Conservation (phyloP, 2,329 filamentous ascomycete genomes). For the Didymella arachidicola region DNA sequence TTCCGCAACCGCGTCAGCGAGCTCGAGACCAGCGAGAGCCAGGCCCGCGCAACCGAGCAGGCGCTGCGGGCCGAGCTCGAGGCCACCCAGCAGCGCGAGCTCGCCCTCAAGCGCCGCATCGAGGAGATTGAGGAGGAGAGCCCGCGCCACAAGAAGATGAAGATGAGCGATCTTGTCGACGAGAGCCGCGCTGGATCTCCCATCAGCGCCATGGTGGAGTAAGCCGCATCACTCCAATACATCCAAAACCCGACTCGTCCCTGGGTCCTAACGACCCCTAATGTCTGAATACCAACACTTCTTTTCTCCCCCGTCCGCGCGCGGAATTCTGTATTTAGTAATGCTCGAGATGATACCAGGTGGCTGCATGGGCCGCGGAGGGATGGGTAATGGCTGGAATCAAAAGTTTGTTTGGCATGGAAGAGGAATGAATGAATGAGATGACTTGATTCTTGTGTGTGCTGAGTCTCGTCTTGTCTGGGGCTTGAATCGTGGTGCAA, state of each 20-base stretch:
- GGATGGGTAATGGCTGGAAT: not conserved
- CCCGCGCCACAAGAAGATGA: constrained; percentile 63
- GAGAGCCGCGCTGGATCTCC: constrained; percentile 51
- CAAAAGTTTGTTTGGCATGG: constrained; percentile 1
- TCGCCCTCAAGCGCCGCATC: constrained; percentile 81
- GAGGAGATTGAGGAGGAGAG: constrained; percentile 65
- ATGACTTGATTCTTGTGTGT: not conserved
- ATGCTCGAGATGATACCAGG: constrained; percentile 36
- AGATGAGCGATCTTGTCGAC: constrained; percentile 63
- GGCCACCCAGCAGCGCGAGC: constrained; percentile 78
- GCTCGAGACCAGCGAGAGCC: constrained; percentile 77
- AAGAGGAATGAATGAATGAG: not conserved
- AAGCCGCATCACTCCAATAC: not conserved
- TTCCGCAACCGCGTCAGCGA: constrained; percentile 73
- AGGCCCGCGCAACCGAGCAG: constrained; percentile 64
- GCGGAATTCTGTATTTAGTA: constrained; percentile 37
- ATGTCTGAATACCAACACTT: constrained; percentile 47
- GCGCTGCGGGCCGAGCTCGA: constrained; percentile 70
- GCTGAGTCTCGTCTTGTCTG: no score
- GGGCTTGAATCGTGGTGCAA: no score
- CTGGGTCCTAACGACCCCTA: constrained; percentile 43
- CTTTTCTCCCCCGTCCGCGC: constrained; percentile 13
- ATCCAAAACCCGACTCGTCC: constrained; percentile 18
- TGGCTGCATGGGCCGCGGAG: not conserved
- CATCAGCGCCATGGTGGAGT: constrained; percentile 43